Percentiles rank a stretch among this genome's conserved stretches.
These are phyloP conservation scores for Acanthamoeba healyi DNA, from an alignment of 208 protist genomes.

Conservation along the genomic window DNA sequence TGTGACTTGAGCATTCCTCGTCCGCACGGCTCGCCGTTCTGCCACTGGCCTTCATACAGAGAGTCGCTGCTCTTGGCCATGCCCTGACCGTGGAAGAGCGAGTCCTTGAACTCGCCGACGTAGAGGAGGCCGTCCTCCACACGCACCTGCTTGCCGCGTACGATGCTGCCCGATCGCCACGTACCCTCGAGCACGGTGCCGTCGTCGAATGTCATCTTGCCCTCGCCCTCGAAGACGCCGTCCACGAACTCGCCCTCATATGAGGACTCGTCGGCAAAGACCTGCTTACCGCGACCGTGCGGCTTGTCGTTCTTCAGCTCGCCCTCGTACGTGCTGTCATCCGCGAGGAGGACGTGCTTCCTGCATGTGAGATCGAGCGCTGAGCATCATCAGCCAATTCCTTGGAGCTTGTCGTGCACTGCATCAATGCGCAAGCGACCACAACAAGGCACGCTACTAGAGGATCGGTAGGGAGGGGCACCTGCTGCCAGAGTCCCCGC, in stretches of 20 bases:
- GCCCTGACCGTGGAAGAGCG: slow-evolving; percentile 49
- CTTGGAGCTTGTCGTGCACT: neutral
- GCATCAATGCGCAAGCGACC: neutral
- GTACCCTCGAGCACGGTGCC: slow-evolving; percentile 79
- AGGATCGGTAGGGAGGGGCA: neutral
- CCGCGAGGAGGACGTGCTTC: slow-evolving; percentile 36
- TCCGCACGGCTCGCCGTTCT: slow-evolving; percentile 46
- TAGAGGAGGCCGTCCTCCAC: slow-evolving; percentile 72
- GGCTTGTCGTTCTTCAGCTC: slow-evolving; percentile 1
- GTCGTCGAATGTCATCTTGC: slow-evolving; percentile 78
- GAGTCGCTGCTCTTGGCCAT: slow-evolving; percentile 42
- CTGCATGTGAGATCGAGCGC: neutral
- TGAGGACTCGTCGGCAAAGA: neutral
- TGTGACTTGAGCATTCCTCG: slow-evolving; percentile 1
- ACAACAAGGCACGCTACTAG: no score
- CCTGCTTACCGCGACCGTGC: slow-evolving; percentile 28
- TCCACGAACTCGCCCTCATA: slow-evolving; percentile 77
- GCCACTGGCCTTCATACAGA: slow-evolving; percentile 53
- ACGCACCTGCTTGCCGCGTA: slow-evolving; percentile 62
- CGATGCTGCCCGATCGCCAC: slow-evolving; percentile 63
- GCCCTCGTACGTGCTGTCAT: slow-evolving; percentile 61
- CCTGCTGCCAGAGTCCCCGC: neutral
- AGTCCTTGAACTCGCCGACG: slow-evolving; percentile 46
- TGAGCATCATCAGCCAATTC: neutral
- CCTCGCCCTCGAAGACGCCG: slow-evolving; percentile 71